Percentiles rank a stretch among this genome's conserved stretches.
phyloP scores from a whole-genome alignment of 805 yeast genomes.

The Diddensiella transvaalensis region DNA sequence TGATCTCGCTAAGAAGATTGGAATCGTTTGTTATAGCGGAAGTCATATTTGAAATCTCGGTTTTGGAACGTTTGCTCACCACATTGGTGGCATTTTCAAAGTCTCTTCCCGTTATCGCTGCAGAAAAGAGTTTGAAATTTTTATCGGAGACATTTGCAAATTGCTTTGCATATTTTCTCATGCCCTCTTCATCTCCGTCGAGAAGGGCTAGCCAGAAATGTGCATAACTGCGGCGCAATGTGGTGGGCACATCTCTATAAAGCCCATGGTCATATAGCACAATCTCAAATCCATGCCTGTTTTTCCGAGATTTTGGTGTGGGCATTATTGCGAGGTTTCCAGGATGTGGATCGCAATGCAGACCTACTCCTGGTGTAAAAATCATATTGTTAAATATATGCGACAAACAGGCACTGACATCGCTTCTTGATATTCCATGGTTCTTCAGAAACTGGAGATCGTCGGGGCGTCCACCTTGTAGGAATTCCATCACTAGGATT shows the following conservation, averaged over 20 bases:
- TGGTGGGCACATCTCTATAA: conserved; percentile 76
- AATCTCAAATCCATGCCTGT: conserved; percentile 77
- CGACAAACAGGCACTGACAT: conserved; percentile 80
- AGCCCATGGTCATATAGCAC: conserved; percentile 92
- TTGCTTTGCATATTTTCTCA: conserved; percentile 69
- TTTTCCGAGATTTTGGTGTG: conserved; percentile 23
- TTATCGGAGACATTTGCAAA: conserved; percentile 77
- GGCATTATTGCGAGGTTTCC: conserved; percentile 85
- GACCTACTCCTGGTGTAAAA: conserved; percentile 83
- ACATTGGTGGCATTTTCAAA: conserved; percentile 69
- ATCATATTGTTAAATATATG: conserved; percentile 94
- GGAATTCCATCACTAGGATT: conserved; percentile 81
- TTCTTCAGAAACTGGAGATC: conserved; percentile 60
- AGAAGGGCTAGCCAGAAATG: conserved; percentile 88
- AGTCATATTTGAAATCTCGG: conserved; percentile 69
- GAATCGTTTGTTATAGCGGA: conserved; percentile 50
- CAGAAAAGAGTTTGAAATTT: conserved; percentile 79
- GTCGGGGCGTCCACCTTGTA: conserved; percentile 80
- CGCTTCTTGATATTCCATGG: conserved; percentile 65
- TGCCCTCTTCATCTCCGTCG: conserved; percentile 59
- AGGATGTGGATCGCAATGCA: conserved; percentile 98
- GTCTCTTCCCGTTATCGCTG: conserved; percentile 94
- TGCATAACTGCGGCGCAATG: conserved; percentile 77
- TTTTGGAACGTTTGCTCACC: conserved; percentile 46
- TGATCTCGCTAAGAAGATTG: conserved; percentile 66